These are phyloP conservation scores for Extremus antarcticus DNA, from an alignment of 495 filamentous ascomycete genomes.

Conservation along the genomic window DNA sequence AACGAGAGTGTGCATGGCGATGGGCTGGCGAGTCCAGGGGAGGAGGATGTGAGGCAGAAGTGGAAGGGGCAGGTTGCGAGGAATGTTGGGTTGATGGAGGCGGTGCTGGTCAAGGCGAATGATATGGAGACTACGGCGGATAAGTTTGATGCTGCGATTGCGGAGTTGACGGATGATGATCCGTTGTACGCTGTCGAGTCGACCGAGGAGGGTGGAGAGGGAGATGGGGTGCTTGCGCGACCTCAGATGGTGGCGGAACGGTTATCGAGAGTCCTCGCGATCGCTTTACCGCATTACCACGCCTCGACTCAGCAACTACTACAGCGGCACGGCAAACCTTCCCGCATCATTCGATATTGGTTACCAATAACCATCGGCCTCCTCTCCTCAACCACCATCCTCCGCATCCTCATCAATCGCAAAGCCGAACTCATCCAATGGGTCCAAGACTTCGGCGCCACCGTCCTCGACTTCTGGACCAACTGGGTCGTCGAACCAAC, in stretches of 20 bases:
- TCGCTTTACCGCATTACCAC: slow-evolving; percentile 50
- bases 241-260: slow-evolving; percentile 54
- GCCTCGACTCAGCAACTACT: slow-evolving; percentile 39
- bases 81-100: slow-evolving; percentile 71
- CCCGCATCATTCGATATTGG: slow-evolving; percentile 77
- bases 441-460: slow-evolving; percentile 64
- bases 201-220: slow-evolving; percentile 24
- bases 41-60: slow-evolving; percentile 33
- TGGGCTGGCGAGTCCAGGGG: slow-evolving; percentile 31
- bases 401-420: slow-evolving; percentile 60
- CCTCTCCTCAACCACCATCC: slow-evolving; percentile 66
- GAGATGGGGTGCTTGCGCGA: slow-evolving; percentile 24
- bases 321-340: slow-evolving; percentile 58
- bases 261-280: slow-evolving; percentile 52
- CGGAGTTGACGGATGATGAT: slow-evolving; percentile 51
- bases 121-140: slow-evolving; percentile 42
- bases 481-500: slow-evolving; percentile 91
- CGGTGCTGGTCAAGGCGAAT: slow-evolving; percentile 53
- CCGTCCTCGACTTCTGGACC: slow-evolving; percentile 76
- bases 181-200: slow-evolving; percentile 34
- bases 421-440: slow-evolving; percentile 64
- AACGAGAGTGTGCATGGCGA: slow-evolving; percentile 26
- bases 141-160: slow-evolving; percentile 68
- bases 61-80: slow-evolving; percentile 63
- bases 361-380: slow-evolving; percentile 56